phyloP scores from a whole-genome alignment of 139 green algal genomes.

The Coelastrella sp. region DNA sequence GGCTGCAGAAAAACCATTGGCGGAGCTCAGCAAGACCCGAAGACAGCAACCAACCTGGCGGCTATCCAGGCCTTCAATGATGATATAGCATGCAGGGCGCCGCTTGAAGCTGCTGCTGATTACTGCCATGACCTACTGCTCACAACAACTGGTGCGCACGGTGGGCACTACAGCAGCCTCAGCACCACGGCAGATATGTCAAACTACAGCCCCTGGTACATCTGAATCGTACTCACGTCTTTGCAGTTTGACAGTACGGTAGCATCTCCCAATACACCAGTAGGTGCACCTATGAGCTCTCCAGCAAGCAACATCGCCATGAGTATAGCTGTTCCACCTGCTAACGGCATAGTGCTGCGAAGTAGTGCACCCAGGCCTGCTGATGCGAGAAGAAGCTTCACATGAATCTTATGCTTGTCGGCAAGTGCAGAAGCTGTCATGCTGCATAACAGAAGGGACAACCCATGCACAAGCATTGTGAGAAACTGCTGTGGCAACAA shows the following conservation, averaged over 20 bases:
- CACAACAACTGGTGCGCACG: neutral
- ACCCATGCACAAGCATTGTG: no score
- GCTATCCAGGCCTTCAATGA: neutral
- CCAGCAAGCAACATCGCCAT: conserved; percentile 41
- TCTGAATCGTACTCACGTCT: conserved; percentile 15
- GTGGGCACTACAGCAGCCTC: neutral
- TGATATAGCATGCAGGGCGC: no score
- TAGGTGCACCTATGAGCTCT: conserved; percentile 46
- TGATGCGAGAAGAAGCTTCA: conserved; percentile 20
- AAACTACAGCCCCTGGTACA: no score
- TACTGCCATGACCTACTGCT: no score
- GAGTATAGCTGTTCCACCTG: neutral
- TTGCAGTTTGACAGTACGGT: conserved; percentile 52
- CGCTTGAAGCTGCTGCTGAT: no score
- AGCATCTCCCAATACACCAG: conserved; percentile 46
- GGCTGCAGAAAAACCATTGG: neutral
- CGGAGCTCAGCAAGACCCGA: neutral
- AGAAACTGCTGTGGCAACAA: no score
- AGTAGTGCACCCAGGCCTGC: neutral
- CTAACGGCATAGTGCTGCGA: conserved; percentile 9
- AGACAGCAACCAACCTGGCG: neutral
- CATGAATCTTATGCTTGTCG: conserved; percentile 13
- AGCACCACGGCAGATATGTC: neutral
- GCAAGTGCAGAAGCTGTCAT: conserved; percentile 4
- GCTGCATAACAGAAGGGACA: neutral